phyloP scores from a whole-genome alignment of 352 stramenopile genomes.

The Peronosclerospora sorghi region DNA sequence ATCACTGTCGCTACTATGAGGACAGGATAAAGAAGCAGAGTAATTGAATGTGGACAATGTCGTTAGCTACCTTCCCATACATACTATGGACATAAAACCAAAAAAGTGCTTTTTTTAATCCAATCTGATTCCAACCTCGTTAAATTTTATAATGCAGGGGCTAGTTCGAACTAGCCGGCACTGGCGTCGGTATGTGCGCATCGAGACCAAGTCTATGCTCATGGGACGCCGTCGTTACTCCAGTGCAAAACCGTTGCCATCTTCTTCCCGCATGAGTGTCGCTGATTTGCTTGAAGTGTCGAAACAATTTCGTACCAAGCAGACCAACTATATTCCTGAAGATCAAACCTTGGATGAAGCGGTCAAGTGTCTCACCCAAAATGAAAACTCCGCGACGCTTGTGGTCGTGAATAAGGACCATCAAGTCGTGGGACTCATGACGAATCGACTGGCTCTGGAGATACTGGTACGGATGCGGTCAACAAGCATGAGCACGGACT shows the following conservation, averaged over 20 bases:
- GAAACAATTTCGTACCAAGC: conserved; percentile 61
- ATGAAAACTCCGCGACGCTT: conserved; percentile 68
- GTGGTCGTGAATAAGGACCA: conserved; percentile 59
- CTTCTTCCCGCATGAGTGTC: conserved; percentile 41
- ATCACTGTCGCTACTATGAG: conserved; percentile 50
- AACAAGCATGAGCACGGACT: conserved; percentile 24
- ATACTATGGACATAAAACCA: not conserved
- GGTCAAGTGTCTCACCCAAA: conserved; percentile 46
- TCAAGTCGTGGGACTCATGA: conserved; percentile 68
- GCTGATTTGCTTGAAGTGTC: conserved; percentile 59
- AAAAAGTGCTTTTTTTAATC: too few relatives aligned
- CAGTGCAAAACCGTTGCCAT: conserved; percentile 17
- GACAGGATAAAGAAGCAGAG: conserved; percentile 36
- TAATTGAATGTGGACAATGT: not conserved
- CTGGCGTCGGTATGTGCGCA: conserved; percentile 8
- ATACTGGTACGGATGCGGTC: conserved; percentile 50
- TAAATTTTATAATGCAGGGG: conserved; percentile 4
- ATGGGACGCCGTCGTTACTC: conserved; percentile 1
- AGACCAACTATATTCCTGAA: conserved; percentile 62
- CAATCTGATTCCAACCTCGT: not conserved
- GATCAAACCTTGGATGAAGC: conserved; percentile 55
- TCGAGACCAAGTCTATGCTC: not conserved
- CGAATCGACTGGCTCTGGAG: conserved; percentile 58
- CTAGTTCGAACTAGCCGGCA: conserved; percentile 4
- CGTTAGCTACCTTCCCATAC: not conserved